Base-by-base conservation (phyloP, 805 yeast species). In the Geotrichum ghanense region DNA sequence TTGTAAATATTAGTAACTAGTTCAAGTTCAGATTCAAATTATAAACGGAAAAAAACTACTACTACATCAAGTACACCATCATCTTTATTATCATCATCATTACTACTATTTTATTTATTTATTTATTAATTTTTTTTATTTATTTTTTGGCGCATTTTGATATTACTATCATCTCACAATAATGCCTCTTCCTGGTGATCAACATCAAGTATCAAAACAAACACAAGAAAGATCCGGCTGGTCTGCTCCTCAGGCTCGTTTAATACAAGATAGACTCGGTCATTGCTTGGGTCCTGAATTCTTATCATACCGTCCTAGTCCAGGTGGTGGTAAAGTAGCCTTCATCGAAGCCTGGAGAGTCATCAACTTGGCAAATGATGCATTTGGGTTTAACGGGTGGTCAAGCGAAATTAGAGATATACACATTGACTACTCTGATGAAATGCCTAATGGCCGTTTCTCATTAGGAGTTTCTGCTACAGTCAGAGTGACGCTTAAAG, bases 321-420 rank as follows among this genome's bases (percentile, higher is more conserved):
- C 79, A 1, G 83, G 83, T 1, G 65, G 66, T 3, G 50, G 50
- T 22, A 54, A 59, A 16, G 79, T 81, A 21, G 74, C 76, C 23
- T 83, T 83, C 57, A 62, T 83, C 34, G 89, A 82, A 59, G 90
- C 88, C 2, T 79, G 83, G 83, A 78, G 73, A 56, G 86, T 78
- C 7, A 70, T 83, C 45, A 73, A 74, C 53, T 66, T 83, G 37
- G 90, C 92, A 40, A 83, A 83, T 58, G 83, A 80, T 54, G 73
- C 83, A 2, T 83, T 83, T 65, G 89, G 90, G 0, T 82, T 79
- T 55, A 79, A 82, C 57, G 90, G 90, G 6, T 83, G 92, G 92
- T 67, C 71, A 50, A 72, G 84, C 0, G 85, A 83, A 57, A 65
- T 83, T 21, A 67, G 71, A 44, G 67, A 71, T 40, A 66, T 74